Percentiles rank a stretch among this genome's conserved stretches.
These are phyloP conservation scores for Pachysolen tannophilus DNA, from an alignment of 805 yeast species.

Conservation along the genomic window DNA sequence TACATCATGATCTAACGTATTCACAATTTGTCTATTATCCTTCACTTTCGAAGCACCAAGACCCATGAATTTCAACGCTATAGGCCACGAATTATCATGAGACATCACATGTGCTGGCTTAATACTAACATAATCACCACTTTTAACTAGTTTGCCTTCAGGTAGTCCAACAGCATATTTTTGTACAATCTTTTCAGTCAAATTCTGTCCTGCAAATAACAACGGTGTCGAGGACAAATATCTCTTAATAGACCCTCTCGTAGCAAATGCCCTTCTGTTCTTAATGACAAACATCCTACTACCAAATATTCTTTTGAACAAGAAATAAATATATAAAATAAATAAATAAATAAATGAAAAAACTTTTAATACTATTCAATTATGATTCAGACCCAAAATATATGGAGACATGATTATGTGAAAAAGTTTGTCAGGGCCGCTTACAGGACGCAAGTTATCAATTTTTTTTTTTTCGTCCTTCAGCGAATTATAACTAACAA, in stretches of 20 bases:
- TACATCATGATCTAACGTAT: conserved; percentile 96
- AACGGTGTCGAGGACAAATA: conserved; percentile 6
- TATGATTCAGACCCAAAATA: neutral
- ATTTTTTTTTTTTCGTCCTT: too few relatives aligned
- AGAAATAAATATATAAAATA: neutral
- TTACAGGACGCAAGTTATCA: conserved; percentile 6
- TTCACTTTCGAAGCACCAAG: conserved; percentile 81
- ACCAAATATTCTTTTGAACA: neutral
- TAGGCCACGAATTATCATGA: conserved; percentile 99
- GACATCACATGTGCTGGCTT: conserved; percentile 98
- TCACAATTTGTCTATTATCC: conserved; percentile 86
- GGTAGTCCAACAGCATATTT: conserved; percentile 83
- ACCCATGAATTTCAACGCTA: conserved; percentile 92
- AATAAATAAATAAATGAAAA: too few relatives aligned
- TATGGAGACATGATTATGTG: neutral
- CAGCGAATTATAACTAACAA: too few relatives aligned
- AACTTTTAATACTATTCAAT: neutral
- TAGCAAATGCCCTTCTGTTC: neutral
- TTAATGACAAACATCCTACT: neutral
- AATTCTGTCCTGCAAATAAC: conserved; percentile 54
- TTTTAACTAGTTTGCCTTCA: conserved; percentile 62
- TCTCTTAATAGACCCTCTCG: conserved; percentile 4
- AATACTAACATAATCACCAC: conserved; percentile 94
- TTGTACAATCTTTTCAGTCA: conserved; percentile 95
- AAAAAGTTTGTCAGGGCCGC: conserved; percentile 1